These are phyloP conservation scores for Hypoxylon fragiforme DNA, from an alignment of 495 filamentous ascomycete genomes.

Conservation along the genomic window DNA sequence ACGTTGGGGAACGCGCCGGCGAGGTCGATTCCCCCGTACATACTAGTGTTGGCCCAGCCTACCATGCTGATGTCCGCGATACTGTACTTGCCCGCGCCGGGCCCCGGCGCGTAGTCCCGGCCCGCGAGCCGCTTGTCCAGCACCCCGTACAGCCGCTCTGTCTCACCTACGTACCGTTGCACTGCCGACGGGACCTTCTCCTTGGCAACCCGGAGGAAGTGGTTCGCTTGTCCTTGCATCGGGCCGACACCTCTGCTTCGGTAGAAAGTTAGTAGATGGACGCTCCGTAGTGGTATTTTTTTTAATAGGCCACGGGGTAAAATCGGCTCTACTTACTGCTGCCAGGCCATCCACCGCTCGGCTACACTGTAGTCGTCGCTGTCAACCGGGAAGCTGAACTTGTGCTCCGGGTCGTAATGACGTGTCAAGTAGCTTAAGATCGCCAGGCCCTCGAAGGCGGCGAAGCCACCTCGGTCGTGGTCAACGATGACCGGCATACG, in stretches of 20 bases:
- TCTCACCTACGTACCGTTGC: conserved; percentile 77
- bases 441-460: conserved; percentile 74
- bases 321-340: conserved; percentile 37
- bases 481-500: conserved; percentile 85
- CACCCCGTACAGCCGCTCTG: conserved; percentile 74
- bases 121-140: conserved; percentile 67
- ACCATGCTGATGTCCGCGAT: conserved; percentile 79
- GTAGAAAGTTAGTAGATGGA: not conserved
- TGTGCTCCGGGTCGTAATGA: conserved; percentile 76
- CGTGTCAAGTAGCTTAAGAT: conserved; percentile 79
- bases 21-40: conserved; percentile 65
- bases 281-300: too few species aligned
- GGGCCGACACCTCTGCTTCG: conserved; percentile 68
- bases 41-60: conserved; percentile 60
- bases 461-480: conserved; percentile 58
- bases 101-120: conserved; percentile 67
- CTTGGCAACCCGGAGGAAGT: conserved; percentile 76
- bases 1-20: conserved; percentile 69
- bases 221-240: conserved; percentile 88
- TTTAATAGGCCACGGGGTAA: not conserved
- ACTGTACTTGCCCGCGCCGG: conserved; percentile 61
- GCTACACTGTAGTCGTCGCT: conserved; percentile 69
- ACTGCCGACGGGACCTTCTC: conserved; percentile 78
- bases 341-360: conserved; percentile 65
- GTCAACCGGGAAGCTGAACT: conserved; percentile 72